These are phyloP conservation scores for Mycena pura DNA, from an alignment of 768 basidiomycete genomes.

Conservation along the genomic window DNA sequence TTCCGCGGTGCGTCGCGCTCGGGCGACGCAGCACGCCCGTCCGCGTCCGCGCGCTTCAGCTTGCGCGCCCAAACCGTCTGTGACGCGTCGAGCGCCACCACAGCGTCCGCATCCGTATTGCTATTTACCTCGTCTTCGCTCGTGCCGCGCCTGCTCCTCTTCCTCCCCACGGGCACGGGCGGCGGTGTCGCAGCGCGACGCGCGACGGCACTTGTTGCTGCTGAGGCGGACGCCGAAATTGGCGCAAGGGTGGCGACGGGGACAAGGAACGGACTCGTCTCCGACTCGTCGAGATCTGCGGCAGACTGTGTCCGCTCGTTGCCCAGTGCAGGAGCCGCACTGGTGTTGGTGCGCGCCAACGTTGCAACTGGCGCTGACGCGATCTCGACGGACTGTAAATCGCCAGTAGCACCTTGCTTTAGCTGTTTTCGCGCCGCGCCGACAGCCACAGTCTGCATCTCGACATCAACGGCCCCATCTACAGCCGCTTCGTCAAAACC, in stretches of 20 bases:
- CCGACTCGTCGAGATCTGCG: background rate
- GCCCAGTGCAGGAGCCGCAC: too few relatives aligned
- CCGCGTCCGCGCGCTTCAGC: slow-evolving; percentile 21
- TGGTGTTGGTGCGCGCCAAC: background rate
- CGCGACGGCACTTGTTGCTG: background rate
- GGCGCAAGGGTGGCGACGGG: too few relatives aligned
- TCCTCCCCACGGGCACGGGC: too few relatives aligned
- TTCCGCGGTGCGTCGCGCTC: slow-evolving; percentile 37
- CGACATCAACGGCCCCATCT: background rate
- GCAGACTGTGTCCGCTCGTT: too few relatives aligned
- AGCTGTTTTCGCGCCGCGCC: background rate
- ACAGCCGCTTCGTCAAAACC: background rate
- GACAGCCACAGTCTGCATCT: background rate
- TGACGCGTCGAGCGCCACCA: slow-evolving; percentile 5
- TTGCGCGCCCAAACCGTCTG: slow-evolving; percentile 11
- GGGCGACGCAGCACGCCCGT: background rate
- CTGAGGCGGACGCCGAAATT: background rate
- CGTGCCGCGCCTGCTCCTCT: too few relatives aligned
- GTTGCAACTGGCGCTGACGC: background rate
- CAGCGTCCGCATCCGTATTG: slow-evolving; percentile 7
- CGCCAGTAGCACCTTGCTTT: too few relatives aligned
- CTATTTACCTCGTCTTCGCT: too few relatives aligned
- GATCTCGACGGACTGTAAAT: too few relatives aligned
- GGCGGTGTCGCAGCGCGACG: too few relatives aligned
- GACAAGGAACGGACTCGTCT: slow-evolving; percentile 16